Evolutionary conservation across 1,139 yeast species (phyloP).

Genomic region (Suhomyces bokatorum): DNA sequence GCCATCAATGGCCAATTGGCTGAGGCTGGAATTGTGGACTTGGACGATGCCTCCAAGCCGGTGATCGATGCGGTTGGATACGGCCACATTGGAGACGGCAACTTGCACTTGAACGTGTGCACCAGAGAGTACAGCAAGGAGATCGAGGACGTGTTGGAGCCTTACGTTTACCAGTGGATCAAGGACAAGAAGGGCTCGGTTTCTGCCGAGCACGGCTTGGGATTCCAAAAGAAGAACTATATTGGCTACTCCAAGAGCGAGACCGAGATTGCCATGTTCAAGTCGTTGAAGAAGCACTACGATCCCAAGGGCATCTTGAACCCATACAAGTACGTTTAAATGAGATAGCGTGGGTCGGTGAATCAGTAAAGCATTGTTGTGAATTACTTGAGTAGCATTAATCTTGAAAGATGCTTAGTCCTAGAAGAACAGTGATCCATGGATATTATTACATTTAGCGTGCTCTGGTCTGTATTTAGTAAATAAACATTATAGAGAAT

Average conservation of each 20-base stretch:
- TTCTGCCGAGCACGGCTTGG: conserved; percentile 96
- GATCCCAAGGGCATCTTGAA: conserved; percentile 91
- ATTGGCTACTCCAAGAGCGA: conserved; percentile 79
- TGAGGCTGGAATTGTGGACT: conserved; percentile 60
- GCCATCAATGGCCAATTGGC: conserved; percentile 62
- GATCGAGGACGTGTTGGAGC: conserved; percentile 80
- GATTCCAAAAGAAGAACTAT: conserved; percentile 91
- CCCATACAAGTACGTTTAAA: conserved; percentile 83
- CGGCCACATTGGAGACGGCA: conserved; percentile 97
- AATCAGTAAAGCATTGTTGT: too few relatives aligned
- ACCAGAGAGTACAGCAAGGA: conserved; percentile 79
- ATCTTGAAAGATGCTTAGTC: too few relatives aligned
- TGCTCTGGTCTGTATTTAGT: not conserved
- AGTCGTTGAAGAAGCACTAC: conserved; percentile 69
- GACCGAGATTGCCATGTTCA: conserved; percentile 69
- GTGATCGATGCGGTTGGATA: conserved; percentile 89
- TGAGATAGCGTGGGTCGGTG: too few relatives aligned
- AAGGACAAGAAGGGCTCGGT: conserved; percentile 74
- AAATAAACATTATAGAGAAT: not conserved
- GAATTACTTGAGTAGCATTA: too few relatives aligned
- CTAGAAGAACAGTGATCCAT: too few relatives aligned
- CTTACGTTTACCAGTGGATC: conserved; percentile 92
- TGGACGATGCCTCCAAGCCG: conserved; percentile 65
- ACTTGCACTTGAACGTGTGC: conserved; percentile 86
- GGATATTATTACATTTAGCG: too few relatives aligned